These are phyloP conservation scores for Ophiosphaerella korrae DNA, from an alignment of 2,329 filamentous ascomycete species.

Conservation along the genomic window DNA sequence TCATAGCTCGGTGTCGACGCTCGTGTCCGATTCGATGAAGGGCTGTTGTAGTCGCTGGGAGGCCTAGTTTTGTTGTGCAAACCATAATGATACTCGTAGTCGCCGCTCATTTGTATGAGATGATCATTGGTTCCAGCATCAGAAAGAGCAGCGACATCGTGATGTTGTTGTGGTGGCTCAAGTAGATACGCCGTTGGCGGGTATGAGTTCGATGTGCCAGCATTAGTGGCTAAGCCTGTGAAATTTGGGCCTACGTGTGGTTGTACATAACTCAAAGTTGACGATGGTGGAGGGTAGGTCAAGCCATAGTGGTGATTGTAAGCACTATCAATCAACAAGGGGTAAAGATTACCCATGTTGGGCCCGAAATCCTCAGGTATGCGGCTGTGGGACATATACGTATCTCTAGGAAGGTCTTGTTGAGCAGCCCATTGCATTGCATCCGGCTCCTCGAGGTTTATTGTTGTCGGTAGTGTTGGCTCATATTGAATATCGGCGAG, in stretches of 20 bases:
- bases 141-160: slow-evolving; percentile 26
- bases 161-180: slow-evolving; percentile 32
- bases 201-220: slow-evolving; percentile 24
- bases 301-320: slow-evolving; percentile 31
- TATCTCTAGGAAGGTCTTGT: slow-evolving; percentile 13
- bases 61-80: slow-evolving; percentile 23
- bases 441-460: slow-evolving; percentile 20
- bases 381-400: slow-evolving; percentile 16
- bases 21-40: slow-evolving; percentile 28
- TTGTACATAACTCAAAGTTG: slow-evolving; percentile 27
- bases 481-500: slow-evolving; percentile 8
- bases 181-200: slow-evolving; percentile 41
- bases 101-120: slow-evolving; percentile 30
- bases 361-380: slow-evolving; percentile 13
- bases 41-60: slow-evolving; percentile 20
- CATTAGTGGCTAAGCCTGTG: slow-evolving; percentile 16
- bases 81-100: slow-evolving; percentile 28
- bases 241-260: slow-evolving; percentile 25
- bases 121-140: slow-evolving; percentile 24
- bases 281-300: slow-evolving; percentile 20
- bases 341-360: slow-evolving; percentile 12
- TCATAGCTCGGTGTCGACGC: slow-evolving; percentile 30
- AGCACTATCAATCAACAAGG: slow-evolving; percentile 24
- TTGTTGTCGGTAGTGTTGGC: slow-evolving; percentile 9
- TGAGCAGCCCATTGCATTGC: slow-evolving; percentile 29